These are phyloP conservation scores for Striga hermonthica DNA, from an alignment of 305 asterid species.

Conservation along the genomic window DNA sequence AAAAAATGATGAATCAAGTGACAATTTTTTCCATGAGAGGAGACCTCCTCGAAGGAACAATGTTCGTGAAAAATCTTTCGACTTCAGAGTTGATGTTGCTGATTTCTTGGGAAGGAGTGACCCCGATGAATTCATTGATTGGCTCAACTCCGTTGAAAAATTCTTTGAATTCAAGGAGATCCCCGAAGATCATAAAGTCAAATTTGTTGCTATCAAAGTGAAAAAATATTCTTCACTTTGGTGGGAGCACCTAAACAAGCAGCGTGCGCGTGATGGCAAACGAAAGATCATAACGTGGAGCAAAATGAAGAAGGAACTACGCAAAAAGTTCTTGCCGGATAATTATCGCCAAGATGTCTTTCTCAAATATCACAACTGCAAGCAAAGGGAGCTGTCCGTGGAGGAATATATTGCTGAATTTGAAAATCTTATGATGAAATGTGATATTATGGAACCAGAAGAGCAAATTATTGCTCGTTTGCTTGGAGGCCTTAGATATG, in stretches of 20 bases:
- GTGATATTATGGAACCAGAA: neutral
- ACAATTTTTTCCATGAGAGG: neutral
- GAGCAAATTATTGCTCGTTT: slow-evolving; percentile 17
- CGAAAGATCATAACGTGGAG: neutral
- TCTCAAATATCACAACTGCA: slow-evolving; percentile 8
- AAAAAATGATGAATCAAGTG: neutral
- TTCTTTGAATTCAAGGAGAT: neutral
- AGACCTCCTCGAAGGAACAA: neutral
- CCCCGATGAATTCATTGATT: neutral
- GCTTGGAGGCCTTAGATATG: neutral
- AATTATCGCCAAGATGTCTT: neutral
- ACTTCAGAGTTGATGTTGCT: neutral
- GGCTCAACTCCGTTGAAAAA: slow-evolving; percentile 1
- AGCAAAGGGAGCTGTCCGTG: neutral
- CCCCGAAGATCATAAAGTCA: neutral
- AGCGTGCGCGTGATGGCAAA: neutral
- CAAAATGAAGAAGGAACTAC: neutral
- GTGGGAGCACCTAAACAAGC: slow-evolving; percentile 2
- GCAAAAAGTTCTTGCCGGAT: neutral
- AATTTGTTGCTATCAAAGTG: neutral
- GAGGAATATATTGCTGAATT: slow-evolving; percentile 17
- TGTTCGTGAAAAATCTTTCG: neutral
- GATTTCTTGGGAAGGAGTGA: neutral
- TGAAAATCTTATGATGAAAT: slow-evolving; percentile 17
- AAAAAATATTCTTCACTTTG: slow-evolving; percentile 5